Base-by-base conservation (phyloP, 139 green algal genomes). In the Mesostigma viride region DNA sequence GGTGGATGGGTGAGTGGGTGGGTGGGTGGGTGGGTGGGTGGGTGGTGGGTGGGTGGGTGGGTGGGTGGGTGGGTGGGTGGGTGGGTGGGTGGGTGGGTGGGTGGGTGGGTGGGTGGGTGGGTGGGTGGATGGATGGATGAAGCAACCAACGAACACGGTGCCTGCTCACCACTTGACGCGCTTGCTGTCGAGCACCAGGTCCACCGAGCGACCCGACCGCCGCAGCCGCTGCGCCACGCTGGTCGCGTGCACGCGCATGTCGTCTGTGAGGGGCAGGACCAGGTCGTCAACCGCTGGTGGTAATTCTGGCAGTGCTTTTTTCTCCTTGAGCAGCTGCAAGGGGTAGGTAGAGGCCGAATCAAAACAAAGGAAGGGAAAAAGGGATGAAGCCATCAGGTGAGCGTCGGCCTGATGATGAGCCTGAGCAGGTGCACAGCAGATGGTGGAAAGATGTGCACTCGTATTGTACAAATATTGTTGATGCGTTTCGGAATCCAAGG, bases 151-250 rank as follows among this genome's bases (percentile, higher is more conserved):
- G 40, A 14, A 51, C 11, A 51, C 40, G 14, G 40, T 24, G 11
- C 8, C 40, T 14, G 40, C 51, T 53, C n/a, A 68, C 74, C 70
- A 79, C 71, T 96, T 97, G 76, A 96, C 85, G 53, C 90, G 90
- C 76, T 92, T 95, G 57, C 58, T 53, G 67, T 98, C 89, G 45
- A 99, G 78, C 34, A 95, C 80, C 20, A 99, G 69, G 65, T 99
- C 93, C 22, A 98, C 93, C 2, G 35, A 34, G 2, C 88, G 77
- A 1, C 91, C 90, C 0, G 65, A 40, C 0, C 57, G 61, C 20
- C 93, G 70, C 36, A 99, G 74, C 35, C 53, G 69, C 8, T 67
- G 31, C 3, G 91, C 91, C 3, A 94, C 46, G 8, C 73, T 71
- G 61, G 63, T 66, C 53, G 64, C 72, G 14, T 62, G 31, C 1